Evolutionary conservation across 192 early-diverging fungal species (phyloP), one percentile per base, ranked within the genome.

Genomic region (Entomortierella parvispora): DNA sequence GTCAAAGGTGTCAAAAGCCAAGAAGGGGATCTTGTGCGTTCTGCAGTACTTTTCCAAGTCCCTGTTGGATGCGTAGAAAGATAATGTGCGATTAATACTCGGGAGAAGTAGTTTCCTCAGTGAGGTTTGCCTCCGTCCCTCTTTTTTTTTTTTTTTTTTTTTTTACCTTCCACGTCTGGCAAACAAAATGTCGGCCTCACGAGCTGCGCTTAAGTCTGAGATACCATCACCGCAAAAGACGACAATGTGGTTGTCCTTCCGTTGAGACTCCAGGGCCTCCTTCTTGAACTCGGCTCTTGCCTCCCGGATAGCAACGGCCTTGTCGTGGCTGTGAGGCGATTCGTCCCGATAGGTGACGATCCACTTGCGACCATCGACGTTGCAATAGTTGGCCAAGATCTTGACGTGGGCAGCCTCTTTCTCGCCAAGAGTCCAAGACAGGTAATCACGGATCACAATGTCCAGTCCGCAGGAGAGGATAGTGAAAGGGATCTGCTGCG

Each of bases 181-280:
- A 80, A 94, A 93, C 28, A 94, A 71, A 20, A 91, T 47, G 50
- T 94, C 92, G 0, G 91, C 91, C 26, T 92, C 86, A n/a, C 83
- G 71, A 17, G 93, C 92, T 23, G 91, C 93, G 12, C 86, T 87
- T 25, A 94, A 81, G 65, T 94, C 93, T 3, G 86, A 89, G 15
- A 94, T 85, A 46, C 93, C 92, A 72, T 94, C 93, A 7, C 93
- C 93, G 45, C 90, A 86, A 69, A 93, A 94, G 4, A 94, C 80
- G 60, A 92, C 80, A 12, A 85, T 64, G 22, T 77, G 74, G 18
- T 77, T 54, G 22, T 77, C 46, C 20, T 9, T 46, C 15, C 22
- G 25, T 26, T 71, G 69, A 1, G 20, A 7, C 44, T 71, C 54
- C 0, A 71, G 31, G 34, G 50, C 33, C 32, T 49, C 31, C 54